A percentile compares a stretch with the other conserved stretches of the same genome.
phyloP scores from a whole-genome alignment of 176 grass and related monocot genomes.

The Sorghum bicolor region DNA sequence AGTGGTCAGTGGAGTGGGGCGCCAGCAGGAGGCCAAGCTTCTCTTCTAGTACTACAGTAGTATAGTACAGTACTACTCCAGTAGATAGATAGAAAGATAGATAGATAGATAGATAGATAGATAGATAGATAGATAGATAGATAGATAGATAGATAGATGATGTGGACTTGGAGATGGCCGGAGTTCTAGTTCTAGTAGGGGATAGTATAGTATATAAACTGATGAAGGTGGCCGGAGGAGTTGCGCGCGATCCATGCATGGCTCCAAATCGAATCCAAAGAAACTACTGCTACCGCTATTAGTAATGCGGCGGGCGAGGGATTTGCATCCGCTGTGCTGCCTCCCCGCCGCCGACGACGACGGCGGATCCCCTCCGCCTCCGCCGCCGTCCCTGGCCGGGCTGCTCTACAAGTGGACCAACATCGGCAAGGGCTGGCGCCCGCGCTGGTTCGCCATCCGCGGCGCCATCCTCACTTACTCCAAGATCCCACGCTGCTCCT shows the following conservation, averaged over 20 bases:
- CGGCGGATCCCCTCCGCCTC: background rate
- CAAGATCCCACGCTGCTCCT: constrained; percentile 57
- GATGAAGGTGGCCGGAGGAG: too few relatives aligned
- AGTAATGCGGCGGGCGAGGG: constrained; percentile 58
- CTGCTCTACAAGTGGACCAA: constrained; percentile 96
- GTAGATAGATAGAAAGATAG: too few relatives aligned
- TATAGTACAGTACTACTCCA: too few relatives aligned
- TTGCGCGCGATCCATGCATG: background rate
- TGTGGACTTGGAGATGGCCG: too few relatives aligned
- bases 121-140: too few relatives aligned
- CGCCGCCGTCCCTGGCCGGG: constrained; percentile 45
- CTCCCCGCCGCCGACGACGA: constrained; percentile 14
- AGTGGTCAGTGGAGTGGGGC: too few relatives aligned
- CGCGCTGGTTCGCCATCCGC: constrained; percentile 77
- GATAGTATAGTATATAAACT: too few relatives aligned
- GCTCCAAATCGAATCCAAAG: background rate
- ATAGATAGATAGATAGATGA: too few relatives aligned
- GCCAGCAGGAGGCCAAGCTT: too few relatives aligned
- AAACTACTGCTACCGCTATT: background rate
- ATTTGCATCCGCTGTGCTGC: constrained; percentile 96
- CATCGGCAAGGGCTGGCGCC: constrained; percentile 82
- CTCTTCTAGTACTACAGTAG: too few relatives aligned
- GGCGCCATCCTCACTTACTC: constrained; percentile 79
- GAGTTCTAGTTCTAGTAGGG: too few relatives aligned
- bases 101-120: too few relatives aligned